phyloP scores from a whole-genome alignment of 495 filamentous ascomycete species.

The Penicillium coprophilum region DNA sequence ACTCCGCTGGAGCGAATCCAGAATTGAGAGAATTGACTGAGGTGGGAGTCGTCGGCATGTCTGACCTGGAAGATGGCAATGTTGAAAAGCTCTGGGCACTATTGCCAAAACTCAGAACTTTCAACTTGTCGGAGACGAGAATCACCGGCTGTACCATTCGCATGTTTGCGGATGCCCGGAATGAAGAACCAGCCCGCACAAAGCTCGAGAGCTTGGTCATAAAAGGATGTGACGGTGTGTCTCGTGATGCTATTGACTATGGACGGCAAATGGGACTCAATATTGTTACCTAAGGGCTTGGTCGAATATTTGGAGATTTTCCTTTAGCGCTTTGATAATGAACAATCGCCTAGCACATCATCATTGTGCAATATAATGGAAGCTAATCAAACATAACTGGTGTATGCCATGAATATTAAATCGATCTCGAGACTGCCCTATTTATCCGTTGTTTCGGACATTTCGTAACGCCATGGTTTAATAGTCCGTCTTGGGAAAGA shows the following conservation, averaged over 20 bases:
- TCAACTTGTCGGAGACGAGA: slow-evolving; percentile 37
- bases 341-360: not conserved
- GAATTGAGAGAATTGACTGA: slow-evolving; percentile 25
- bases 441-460: not conserved
- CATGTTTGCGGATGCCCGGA: slow-evolving; percentile 28
- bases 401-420: not conserved
- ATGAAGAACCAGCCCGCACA: slow-evolving; percentile 3
- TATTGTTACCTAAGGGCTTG: slow-evolving; percentile 22
- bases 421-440: not conserved
- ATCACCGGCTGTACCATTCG: slow-evolving; percentile 41
- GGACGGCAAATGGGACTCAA: slow-evolving; percentile 35
- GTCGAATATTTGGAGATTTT: not conserved
- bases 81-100: slow-evolving; percentile 15
- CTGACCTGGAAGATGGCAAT: slow-evolving; percentile 23
- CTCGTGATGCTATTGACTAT: slow-evolving; percentile 41
- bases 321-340: not conserved
- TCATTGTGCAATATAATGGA: not conserved
- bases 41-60: slow-evolving; percentile 30
- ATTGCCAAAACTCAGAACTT: slow-evolving; percentile 28
- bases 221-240: slow-evolving; percentile 35
- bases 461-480: not conserved
- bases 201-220: slow-evolving; percentile 30
- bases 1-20: not conserved
- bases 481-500: not conserved
- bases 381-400: not conserved